A percentile compares a stretch with the other conserved stretches of the same genome.
Conservation (phyloP, 2,329 filamentous ascomycete genomes). For the Colletotrichum sojae region DNA sequence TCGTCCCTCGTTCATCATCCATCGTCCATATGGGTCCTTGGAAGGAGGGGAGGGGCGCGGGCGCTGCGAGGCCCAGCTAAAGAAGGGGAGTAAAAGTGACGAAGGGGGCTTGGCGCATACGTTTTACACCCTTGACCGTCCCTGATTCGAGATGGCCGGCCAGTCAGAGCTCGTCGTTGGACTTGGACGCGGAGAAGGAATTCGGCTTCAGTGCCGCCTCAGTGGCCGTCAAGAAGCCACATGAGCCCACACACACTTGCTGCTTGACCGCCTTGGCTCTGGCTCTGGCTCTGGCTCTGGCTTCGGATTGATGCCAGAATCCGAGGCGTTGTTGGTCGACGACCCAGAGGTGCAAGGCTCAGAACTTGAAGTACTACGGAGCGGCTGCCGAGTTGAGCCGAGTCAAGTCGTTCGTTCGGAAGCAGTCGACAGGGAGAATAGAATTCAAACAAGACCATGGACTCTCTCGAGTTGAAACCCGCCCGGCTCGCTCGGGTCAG, state of each 20-base stretch:
- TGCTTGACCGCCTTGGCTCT: conserved; percentile 35
- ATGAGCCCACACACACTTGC: conserved; percentile 13
- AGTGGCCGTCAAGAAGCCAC: conserved; percentile 22
- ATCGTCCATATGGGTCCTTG: conserved; percentile 16
- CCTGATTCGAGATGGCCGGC: conserved; percentile 22
- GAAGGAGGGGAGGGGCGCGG: conserved; percentile 6
- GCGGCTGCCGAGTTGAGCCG: conserved; percentile 19
- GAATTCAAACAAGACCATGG: conserved; percentile 14
- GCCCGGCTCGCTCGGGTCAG: conserved; percentile 25
- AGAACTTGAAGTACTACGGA: background rate
- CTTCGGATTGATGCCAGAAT: conserved; percentile 21
- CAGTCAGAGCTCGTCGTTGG: conserved; percentile 33
- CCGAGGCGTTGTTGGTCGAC: conserved; percentile 17
- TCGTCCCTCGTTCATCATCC: conserved; percentile 25
- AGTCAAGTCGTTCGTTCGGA: conserved; percentile 1
- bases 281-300: conserved; percentile 29
- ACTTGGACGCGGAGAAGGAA: conserved; percentile 25
- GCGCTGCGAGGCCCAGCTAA: conserved; percentile 23
- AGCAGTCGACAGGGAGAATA: background rate
- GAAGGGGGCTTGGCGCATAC: conserved; percentile 34
- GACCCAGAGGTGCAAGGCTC: conserved; percentile 4
- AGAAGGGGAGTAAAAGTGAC: conserved; percentile 23
- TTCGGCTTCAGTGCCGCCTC: conserved; percentile 33
- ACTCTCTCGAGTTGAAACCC: conserved; percentile 27
- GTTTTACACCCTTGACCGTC: conserved; percentile 35